Evolutionary conservation across 345 rosid species (phyloP).

Genomic region (Triadica sebifera): DNA sequence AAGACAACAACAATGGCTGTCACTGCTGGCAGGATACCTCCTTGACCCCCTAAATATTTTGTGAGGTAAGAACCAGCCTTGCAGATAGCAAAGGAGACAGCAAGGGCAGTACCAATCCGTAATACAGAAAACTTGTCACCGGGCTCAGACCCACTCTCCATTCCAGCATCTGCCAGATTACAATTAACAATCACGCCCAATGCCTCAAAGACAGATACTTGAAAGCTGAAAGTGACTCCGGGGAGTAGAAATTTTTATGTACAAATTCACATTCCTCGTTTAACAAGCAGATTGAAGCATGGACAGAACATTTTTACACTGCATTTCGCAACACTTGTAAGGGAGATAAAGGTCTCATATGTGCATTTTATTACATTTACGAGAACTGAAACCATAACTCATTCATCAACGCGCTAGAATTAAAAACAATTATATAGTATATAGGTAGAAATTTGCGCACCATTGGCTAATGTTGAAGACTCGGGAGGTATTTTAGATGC

Average conservation of each 20-base stretch:
- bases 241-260: neutral
- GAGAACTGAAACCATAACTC: neutral
- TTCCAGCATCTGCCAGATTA: conserved; percentile 40
- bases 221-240: neutral
- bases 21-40: conserved; percentile 77
- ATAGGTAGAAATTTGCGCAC: conserved; percentile 26
- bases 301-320: neutral
- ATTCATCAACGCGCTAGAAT: conserved; percentile 1
- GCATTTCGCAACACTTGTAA: neutral
- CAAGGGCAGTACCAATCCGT: conserved; percentile 60
- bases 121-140: conserved; percentile 56
- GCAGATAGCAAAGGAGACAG: conserved; percentile 81
- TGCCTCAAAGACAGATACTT: neutral
- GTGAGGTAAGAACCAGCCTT: conserved; percentile 51
- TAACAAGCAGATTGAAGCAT: neutral
- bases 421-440: conserved; percentile 6
- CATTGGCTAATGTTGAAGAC: conserved; percentile 41
- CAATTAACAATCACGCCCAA: neutral
- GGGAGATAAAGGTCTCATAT: neutral
- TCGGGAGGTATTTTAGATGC: conserved; percentile 74
- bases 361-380: neutral
- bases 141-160: conserved; percentile 32
- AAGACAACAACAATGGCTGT: conserved; percentile 70
- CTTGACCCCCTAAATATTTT: conserved; percentile 55
- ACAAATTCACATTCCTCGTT: neutral